phyloP scores from a whole-genome alignment of 2,329 filamentous ascomycete species.

The Zasmidium citrigriseum region DNA sequence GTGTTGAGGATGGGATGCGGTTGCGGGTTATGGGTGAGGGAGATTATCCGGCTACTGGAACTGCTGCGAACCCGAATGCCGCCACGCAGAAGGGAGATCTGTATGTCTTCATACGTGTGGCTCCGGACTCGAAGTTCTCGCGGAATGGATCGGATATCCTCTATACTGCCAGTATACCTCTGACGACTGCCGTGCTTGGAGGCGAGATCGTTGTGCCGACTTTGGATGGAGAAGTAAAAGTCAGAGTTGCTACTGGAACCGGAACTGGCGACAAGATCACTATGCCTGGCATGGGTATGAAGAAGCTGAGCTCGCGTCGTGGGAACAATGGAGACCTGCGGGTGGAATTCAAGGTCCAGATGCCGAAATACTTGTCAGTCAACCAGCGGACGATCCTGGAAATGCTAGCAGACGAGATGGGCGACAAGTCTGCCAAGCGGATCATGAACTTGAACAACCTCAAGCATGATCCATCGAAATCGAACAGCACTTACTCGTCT shows the following conservation, averaged over 20 bases:
- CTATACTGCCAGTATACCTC: slow-evolving; percentile 85
- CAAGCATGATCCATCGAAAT: slow-evolving; percentile 38
- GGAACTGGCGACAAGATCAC: slow-evolving; percentile 91
- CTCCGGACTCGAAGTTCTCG: slow-evolving; percentile 86
- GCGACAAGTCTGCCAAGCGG: slow-evolving; percentile 85
- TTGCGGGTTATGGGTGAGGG: slow-evolving; percentile 82
- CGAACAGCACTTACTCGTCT: slow-evolving; percentile 54
- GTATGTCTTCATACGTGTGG: slow-evolving; percentile 86
- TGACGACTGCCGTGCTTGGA: slow-evolving; percentile 90
- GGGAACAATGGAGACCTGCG: slow-evolving; percentile 76
- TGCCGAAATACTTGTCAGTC: slow-evolving; percentile 90
- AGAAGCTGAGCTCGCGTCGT: slow-evolving; percentile 69
- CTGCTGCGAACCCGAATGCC: slow-evolving; percentile 62
- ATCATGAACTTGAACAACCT: slow-evolving; percentile 73
- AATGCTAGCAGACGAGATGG: slow-evolving; percentile 95
- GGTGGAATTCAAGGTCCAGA: slow-evolving; percentile 91
- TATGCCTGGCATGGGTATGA: slow-evolving; percentile 90
- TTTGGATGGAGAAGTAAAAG: slow-evolving; percentile 83
- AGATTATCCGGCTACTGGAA: slow-evolving; percentile 78
- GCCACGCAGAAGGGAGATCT: slow-evolving; percentile 79
- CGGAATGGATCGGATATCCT: slow-evolving; percentile 86
- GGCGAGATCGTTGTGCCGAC: slow-evolving; percentile 90
- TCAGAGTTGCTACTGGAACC: slow-evolving; percentile 89
- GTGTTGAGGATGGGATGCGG: slow-evolving; percentile 95
- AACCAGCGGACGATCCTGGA: slow-evolving; percentile 93